These are phyloP conservation scores for Ochromonas danica DNA, from an alignment of 108 stramenopile species.

Conservation along the genomic window DNA sequence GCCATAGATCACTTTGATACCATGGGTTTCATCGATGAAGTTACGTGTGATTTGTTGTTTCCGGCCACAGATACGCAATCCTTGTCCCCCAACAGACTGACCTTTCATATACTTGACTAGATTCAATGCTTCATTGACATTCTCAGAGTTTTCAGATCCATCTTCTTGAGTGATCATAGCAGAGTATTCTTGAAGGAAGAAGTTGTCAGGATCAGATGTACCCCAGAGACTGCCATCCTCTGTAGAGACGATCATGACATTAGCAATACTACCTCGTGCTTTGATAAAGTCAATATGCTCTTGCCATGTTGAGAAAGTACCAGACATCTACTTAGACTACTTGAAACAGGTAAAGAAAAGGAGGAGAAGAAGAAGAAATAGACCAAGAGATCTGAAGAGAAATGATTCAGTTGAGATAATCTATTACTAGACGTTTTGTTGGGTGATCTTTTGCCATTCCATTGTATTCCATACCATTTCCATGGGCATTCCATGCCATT, in stretches of 20 bases:
- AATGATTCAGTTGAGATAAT: too few relatives aligned
- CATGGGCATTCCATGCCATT: too few relatives aligned
- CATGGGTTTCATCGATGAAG: neutral
- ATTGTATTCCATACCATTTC: too few relatives aligned
- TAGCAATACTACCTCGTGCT: neutral
- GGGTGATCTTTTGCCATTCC: too few relatives aligned
- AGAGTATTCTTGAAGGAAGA: neutral
- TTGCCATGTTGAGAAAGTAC: too few relatives aligned
- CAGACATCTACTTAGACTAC: too few relatives aligned
- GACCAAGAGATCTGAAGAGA: too few relatives aligned
- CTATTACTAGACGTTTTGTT: too few relatives aligned
- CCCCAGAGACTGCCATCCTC: neutral
- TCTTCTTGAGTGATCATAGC: slow-evolving; percentile 28
- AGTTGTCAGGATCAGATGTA: neutral
- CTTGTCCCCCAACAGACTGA: neutral
- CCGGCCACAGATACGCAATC: neutral
- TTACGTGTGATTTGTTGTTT: slow-evolving; percentile 32
- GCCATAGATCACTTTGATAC: neutral
- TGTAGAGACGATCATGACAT: neutral
- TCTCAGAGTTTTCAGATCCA: slow-evolving; percentile 17
- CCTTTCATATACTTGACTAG: slow-evolving; percentile 28
- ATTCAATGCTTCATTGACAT: slow-evolving; percentile 25
- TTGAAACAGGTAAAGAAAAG: too few relatives aligned
- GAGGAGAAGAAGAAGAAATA: too few relatives aligned
- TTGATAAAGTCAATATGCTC: neutral